phyloP scores from a whole-genome alignment of 106 monocot species.

The Phalaenopsis aphrodite region DNA sequence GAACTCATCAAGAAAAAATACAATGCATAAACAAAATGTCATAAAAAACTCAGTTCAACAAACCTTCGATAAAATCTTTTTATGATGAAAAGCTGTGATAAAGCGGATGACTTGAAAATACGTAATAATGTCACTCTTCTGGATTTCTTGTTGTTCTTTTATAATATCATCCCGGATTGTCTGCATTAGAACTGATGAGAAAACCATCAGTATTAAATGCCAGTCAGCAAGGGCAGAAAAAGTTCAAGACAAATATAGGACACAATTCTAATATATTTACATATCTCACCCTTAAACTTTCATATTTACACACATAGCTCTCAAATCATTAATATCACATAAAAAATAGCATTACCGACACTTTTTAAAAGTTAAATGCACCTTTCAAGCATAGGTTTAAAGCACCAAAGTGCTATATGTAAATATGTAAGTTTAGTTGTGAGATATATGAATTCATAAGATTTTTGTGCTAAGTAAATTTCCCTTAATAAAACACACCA shows the following conservation, averaged over 20 bases:
- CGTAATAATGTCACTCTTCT: constrained; percentile 53
- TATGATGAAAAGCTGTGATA: constrained; percentile 62
- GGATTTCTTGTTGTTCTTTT: constrained; percentile 62
- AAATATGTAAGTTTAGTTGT: no score
- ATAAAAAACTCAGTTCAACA: neutral
- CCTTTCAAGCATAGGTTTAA: no score
- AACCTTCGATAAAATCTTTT: constrained; percentile 54
- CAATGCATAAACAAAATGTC: constrained; percentile 1
- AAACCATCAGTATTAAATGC: constrained; percentile 15
- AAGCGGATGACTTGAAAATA: constrained; percentile 81
- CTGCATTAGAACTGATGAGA: constrained; percentile 80
- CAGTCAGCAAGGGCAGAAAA: neutral
- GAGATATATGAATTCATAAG: no score
- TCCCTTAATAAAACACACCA: constrained; percentile 22
- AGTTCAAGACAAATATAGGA: neutral
- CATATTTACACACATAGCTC: no score
- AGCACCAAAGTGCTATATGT: no score
- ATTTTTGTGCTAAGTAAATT: neutral
- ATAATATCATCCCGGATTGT: constrained; percentile 63
- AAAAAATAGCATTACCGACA: no score
- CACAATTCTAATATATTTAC: no score
- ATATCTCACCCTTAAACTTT: no score
- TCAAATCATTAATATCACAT: no score
- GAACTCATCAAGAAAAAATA: neutral
- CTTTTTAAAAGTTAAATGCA: no score